A percentile compares a stretch with the other conserved stretches of the same genome.
phyloP scores from a whole-genome alignment of 768 basidiomycete species.

The Termitomyces sp. region DNA sequence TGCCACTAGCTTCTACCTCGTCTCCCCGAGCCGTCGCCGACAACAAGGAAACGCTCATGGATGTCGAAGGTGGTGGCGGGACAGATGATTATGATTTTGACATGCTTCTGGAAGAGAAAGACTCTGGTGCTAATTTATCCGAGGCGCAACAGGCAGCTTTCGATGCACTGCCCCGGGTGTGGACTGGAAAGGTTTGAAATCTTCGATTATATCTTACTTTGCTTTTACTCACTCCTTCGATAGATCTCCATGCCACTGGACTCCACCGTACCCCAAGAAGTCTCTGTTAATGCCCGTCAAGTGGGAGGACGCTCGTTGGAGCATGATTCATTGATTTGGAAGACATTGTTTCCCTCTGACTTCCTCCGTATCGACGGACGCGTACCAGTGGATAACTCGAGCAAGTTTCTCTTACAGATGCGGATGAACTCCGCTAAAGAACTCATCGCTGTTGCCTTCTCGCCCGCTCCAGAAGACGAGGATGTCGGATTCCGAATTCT shows the following conservation, averaged over 20 bases:
- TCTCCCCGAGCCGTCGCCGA: constrained; percentile 23
- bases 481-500: constrained; percentile 57
- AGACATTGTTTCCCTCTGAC: constrained; percentile 67
- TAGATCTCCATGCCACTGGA: constrained; percentile 83
- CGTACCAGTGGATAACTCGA: constrained; percentile 71
- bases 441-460: constrained; percentile 72
- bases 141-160: constrained; percentile 47
- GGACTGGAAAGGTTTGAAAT: constrained; percentile 66
- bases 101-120: constrained; percentile 74
- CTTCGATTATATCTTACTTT: neutral
- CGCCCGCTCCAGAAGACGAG: constrained; percentile 41
- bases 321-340: constrained; percentile 63
- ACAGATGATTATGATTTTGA: constrained; percentile 83
- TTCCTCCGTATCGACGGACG: constrained; percentile 79
- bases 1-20: constrained; percentile 19
- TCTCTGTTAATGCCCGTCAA: constrained; percentile 67
- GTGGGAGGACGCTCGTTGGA: constrained; percentile 69
- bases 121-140: constrained; percentile 30
- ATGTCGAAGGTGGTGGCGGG: constrained; percentile 34
- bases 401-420: constrained; percentile 76
- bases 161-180: constrained; percentile 58
- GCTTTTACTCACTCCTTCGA: constrained; percentile 8
- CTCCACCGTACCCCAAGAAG: constrained; percentile 63
- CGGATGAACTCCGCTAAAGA: constrained; percentile 76
- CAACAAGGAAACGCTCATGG: constrained; percentile 42